These are phyloP conservation scores for Hyaloscypha bicolor DNA, from an alignment of 495 filamentous ascomycete species.

Conservation along the genomic window DNA sequence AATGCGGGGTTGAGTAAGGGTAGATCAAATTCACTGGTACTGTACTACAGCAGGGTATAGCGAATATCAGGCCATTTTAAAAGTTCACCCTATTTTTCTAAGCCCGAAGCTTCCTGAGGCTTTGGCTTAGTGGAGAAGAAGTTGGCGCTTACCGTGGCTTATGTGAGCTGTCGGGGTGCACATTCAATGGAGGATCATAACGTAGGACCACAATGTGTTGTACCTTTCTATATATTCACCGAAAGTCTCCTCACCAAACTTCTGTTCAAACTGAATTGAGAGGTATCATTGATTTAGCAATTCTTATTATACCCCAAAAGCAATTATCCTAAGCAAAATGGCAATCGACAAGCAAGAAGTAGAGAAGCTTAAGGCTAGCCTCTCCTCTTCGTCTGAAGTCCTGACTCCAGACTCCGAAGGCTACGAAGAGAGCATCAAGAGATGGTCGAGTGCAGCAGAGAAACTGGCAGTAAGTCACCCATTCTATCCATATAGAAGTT, in stretches of 20 bases:
- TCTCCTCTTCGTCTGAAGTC: neutral
- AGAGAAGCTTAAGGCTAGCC: conserved; percentile 2
- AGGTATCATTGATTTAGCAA: neutral
- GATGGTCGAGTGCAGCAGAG: conserved; percentile 9
- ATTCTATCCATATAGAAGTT: neutral
- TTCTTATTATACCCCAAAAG: neutral
- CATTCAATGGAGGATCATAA: neutral
- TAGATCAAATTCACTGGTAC: too few species aligned
- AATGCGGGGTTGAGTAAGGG: too few species aligned
- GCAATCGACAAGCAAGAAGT: conserved; percentile 3
- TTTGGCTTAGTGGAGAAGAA: too few species aligned
- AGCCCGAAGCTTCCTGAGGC: too few species aligned
- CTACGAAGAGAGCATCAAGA: conserved; percentile 7
- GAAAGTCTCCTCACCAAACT: neutral
- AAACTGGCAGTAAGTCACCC: conserved; percentile 11
- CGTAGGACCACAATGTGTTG: neutral
- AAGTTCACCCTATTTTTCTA: too few species aligned
- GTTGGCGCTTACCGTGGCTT: too few species aligned
- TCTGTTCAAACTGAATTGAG: too few species aligned
- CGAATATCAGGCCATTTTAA: too few species aligned
- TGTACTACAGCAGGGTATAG: too few species aligned
- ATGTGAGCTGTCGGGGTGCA: neutral
- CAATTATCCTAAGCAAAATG: neutral
- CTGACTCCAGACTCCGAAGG: conserved; percentile 9
- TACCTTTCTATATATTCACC: neutral